Base-by-base conservation (phyloP, 1,284 basidiomycete species). In the Cutaneotrichosporon sp. region DNA sequence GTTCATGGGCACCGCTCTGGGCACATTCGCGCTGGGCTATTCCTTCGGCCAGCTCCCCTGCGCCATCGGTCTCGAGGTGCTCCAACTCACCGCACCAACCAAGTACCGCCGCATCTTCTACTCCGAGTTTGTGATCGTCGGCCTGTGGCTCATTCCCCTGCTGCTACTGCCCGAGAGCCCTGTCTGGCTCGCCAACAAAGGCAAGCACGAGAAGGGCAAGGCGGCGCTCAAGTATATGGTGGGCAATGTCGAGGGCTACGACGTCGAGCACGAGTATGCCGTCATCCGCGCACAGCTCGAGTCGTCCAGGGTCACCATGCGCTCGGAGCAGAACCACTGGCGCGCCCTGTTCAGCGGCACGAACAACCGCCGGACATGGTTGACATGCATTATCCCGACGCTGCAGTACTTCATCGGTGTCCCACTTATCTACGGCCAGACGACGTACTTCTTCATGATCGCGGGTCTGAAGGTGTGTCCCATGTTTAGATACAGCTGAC, bases 391-490 rank as follows among this genome's bases (percentile, higher is more conserved):
- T 10, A 44, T 48, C 5, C 43, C 59, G 20, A 48, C 49, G 10
- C 49, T 49, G 24, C 59, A 61, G 47, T 27, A 49, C 20, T 55
- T 54, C 33, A 19, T 58, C 24, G 60, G 61, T n/a, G 47, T 46
- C 17, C 44, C 62, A 2, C 42, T 63, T 16, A 39, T 61, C 19
- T 61, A 49, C 41, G 52, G 61, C 22, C 48, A 57, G 26, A 60
- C 57, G 2, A 32, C 56, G 10, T 57, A 54, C 54, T 62, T 62
- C 45, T 62, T 64, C 52, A 51, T 53, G 26, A 35, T 48, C 11
- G 57, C 52, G 16, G 58, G 59, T 5, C 48, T 55, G n/a, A n/a
- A 31, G 29, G 29, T 14, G 9, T 31, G 29, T 31, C 29, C 29
- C 29, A n/a, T n/a, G n/a, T n/a, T n/a, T n/a, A n/a, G n/a, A n/a